Evolutionary conservation across 208 protist genomes (phyloP), one percentile per base, ranked within the genome.

Genomic region (Acanthamoeba rhysodes): DNA sequence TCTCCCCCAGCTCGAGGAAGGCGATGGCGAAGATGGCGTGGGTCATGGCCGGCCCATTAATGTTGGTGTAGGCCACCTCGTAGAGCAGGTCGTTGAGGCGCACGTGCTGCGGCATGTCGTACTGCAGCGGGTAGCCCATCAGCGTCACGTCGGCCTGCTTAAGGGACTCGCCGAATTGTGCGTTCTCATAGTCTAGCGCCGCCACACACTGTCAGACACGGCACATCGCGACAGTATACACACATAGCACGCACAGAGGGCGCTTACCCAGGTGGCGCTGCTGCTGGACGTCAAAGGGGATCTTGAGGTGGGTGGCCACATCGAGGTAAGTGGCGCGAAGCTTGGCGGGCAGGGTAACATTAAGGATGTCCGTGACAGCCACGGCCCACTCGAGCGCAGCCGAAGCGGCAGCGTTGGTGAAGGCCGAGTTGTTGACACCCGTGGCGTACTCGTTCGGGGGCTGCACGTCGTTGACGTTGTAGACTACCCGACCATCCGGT

Each of bases 81-180:
- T 93, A 93, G 0, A 93, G 59, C 20, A 93, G 62, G 27, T 93
- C 88, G 37, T 93, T 93, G 20, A 93, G 62, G n/a, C 53, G 88
- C 24, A 93, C 88, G 16, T 93, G 88, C 62, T 16, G 6, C 16
- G 64, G 59, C 88, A 93, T 93, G 41, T 68, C n/a, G 62, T 93
- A 93, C 88, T 93, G 88, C 37, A 93, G 66, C 22, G 88, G 88
- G 70, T 93, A 93, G 53, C 88, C 88, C 66, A 93, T 80, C 88
- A 93, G 16, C n/a, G 88, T 93, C 22, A 93, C 88, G 50, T 93
- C 88, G 66, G 88, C 88, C 88, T 93, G 88, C 66, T 93, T 93
- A 32, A 93, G 66, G 7, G 88, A 78, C 45, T 93, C 66, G 32
- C 88, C 88, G n/a, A 59, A 93, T 10, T 10, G 34, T 12, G 88